Conservation (phyloP, 805 yeast species). For the Ogataea nakhonphanomensis region DNA sequence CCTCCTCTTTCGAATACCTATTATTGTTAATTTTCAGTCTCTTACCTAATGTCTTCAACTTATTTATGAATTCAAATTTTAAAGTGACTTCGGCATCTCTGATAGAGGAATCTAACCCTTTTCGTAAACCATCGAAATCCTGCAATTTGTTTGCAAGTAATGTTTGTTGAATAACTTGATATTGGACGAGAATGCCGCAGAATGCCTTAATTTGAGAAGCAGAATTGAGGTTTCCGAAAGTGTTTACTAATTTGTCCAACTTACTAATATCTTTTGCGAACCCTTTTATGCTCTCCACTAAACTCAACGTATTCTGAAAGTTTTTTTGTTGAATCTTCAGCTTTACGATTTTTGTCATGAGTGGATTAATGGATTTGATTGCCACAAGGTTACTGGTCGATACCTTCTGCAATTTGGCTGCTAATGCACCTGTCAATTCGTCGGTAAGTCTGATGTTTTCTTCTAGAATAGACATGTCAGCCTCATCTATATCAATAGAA, state of each 20-base stretch:
- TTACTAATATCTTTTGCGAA: constrained; percentile 38
- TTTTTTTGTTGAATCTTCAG: constrained; percentile 54
- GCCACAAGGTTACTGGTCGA: constrained; percentile 53
- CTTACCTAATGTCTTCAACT: constrained; percentile 40
- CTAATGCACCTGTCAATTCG: constrained; percentile 51
- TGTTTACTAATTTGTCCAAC: constrained; percentile 35
- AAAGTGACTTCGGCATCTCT: constrained; percentile 55
- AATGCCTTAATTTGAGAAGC: constrained; percentile 42
- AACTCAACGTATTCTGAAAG: constrained; percentile 49
- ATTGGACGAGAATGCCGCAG: constrained; percentile 34
- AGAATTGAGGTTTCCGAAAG: constrained; percentile 26
- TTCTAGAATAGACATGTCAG: constrained; percentile 78
- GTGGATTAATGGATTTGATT: constrained; percentile 65
- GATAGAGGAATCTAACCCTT: constrained; percentile 55
- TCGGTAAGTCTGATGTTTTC: constrained; percentile 64
- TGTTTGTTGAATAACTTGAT: constrained; percentile 27
- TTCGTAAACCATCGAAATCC: constrained; percentile 65
- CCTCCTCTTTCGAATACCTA: constrained; percentile 34
- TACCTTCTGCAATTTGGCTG: constrained; percentile 51
- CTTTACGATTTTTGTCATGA: constrained; percentile 57
- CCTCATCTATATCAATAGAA: constrained; percentile 63
- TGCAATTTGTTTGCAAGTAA: constrained; percentile 29
- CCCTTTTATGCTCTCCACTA: constrained; percentile 45
- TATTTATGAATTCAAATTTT: constrained; percentile 44
- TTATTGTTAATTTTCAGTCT: constrained; percentile 32